phyloP scores from a whole-genome alignment of 129 eudicot genomes.

The Pittosporum tobira region DNA sequence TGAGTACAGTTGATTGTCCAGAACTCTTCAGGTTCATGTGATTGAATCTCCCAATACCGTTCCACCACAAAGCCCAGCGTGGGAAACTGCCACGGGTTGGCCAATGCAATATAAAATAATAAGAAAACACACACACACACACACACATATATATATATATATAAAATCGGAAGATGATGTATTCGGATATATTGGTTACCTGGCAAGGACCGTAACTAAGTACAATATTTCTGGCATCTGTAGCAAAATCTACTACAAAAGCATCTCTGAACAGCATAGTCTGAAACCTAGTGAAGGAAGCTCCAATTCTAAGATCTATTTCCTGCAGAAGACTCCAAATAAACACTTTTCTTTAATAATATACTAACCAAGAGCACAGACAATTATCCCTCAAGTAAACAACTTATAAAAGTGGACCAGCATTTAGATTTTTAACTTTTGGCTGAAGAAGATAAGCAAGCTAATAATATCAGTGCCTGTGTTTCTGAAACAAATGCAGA shows the following conservation, averaged over 20 bases:
- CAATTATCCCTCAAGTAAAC: background rate
- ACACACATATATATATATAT: too few relatives aligned
- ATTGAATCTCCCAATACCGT: slow-evolving; percentile 89
- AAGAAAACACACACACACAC: too few relatives aligned
- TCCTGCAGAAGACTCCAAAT: slow-evolving; percentile 49
- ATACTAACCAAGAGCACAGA: background rate
- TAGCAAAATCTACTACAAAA: slow-evolving; percentile 55
- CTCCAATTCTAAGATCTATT: slow-evolving; percentile 93
- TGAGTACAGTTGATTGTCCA: slow-evolving; percentile 92
- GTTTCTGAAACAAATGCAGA: background rate
- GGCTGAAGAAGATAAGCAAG: background rate
- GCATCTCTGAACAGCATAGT: slow-evolving; percentile 88
- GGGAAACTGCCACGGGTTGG: slow-evolving; percentile 57
- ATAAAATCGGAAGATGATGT: background rate
- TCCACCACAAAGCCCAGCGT: slow-evolving; percentile 95
- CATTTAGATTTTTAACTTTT: background rate
- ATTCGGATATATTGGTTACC: slow-evolving; percentile 30
- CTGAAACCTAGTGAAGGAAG: slow-evolving; percentile 95
- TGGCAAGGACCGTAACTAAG: slow-evolving; percentile 97
- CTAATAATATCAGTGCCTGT: background rate
- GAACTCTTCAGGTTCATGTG: slow-evolving; percentile 97
- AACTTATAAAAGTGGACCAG: too few relatives aligned
- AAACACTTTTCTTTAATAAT: slow-evolving; percentile 1
- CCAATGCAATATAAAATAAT: too few relatives aligned
- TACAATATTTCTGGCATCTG: slow-evolving; percentile 62